Base-by-base conservation (phyloP, 495 filamentous ascomycete genomes). In the Schizothecium vesticola region DNA sequence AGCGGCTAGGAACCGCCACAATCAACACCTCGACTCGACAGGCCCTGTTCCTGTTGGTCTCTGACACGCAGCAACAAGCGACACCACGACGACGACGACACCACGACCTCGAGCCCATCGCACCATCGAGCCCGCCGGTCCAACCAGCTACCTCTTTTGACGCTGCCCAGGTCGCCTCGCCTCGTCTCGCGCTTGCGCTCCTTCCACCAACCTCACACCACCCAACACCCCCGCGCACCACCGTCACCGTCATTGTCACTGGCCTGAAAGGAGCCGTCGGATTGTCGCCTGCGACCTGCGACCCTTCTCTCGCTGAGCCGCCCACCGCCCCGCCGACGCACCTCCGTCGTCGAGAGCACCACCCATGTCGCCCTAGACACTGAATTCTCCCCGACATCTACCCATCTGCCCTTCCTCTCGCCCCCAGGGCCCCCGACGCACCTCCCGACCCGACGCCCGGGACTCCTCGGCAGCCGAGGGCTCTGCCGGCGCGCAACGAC, bases 1-100 rank as follows among this genome's bases (percentile, higher is more conserved):
- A 71, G 70, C 70, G 70, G 70, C 67, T 71, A 71, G 29, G 59
- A 58, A 68, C 67, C 66, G 68, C 59, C 68, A 57, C 67, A 72
- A 66, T 71, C 70, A 66, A 71, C 63, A 68, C 33, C 59, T 64
- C 23, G 61, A 51, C 65, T 25, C 31, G 43, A 51, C 43, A 51
- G n/a, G 43, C 16, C 43, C 8, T 19, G 16, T n/a, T 51, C 43
- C 8, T 12, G 43, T 51, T 51, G 43, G 43, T 7, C 43, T 51
- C 43, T 3, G 11, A 33, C 31, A 33, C 31, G 31, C 31, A 33
- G 31, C 31, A 19, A 51, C 43, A 51, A 51, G 43, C 43, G 43
- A 51, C 43, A 51, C 43, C 2, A 7, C 43, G 43, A 51, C 43
- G 43, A 51, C 43, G 43, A 51, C 43, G 43, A 51, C 31, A 33